phyloP scores from a whole-genome alignment of 257 asterid species.

The Lantana camara region DNA sequence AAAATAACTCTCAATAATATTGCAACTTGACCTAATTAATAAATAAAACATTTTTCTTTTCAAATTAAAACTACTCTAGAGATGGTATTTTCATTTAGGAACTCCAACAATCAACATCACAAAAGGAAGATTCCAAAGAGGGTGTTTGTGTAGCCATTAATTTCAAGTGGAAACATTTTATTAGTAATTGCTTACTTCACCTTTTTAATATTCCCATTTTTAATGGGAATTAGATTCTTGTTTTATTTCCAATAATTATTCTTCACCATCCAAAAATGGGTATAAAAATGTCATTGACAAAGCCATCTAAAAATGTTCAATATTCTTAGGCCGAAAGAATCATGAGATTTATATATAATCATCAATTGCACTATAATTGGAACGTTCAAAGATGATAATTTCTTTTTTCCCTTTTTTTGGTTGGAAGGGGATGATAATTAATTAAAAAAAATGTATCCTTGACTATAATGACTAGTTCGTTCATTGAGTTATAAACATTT shows the following conservation, averaged over 20 bases:
- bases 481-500: too few relatives aligned
- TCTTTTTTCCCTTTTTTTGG: too few relatives aligned
- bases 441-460: too few relatives aligned
- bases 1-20: too few relatives aligned
- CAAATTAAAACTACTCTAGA: conserved; percentile 21
- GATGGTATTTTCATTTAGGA: conserved; percentile 25
- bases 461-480: too few relatives aligned
- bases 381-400: too few relatives aligned
- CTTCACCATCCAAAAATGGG: background rate
- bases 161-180: conserved; percentile 29
- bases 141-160: background rate
- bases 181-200: too few relatives aligned
- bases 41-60: conserved; percentile 18
- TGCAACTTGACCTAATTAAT: conserved; percentile 10
- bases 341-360: too few relatives aligned
- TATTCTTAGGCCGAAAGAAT: background rate
- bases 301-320: background rate
- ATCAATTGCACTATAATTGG: too few relatives aligned
- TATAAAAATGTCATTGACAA: conserved; percentile 19
- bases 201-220: conserved; percentile 37
- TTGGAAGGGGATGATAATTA: too few relatives aligned
- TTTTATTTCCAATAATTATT: background rate
- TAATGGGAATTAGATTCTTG: conserved; percentile 49
- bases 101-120: conserved; percentile 6
- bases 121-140: conserved; percentile 25